A percentile compares a stretch with the other conserved stretches of the same genome.
These are phyloP conservation scores for Daldinia grandis DNA, from an alignment of 495 filamentous ascomycete species.

Conservation along the genomic window DNA sequence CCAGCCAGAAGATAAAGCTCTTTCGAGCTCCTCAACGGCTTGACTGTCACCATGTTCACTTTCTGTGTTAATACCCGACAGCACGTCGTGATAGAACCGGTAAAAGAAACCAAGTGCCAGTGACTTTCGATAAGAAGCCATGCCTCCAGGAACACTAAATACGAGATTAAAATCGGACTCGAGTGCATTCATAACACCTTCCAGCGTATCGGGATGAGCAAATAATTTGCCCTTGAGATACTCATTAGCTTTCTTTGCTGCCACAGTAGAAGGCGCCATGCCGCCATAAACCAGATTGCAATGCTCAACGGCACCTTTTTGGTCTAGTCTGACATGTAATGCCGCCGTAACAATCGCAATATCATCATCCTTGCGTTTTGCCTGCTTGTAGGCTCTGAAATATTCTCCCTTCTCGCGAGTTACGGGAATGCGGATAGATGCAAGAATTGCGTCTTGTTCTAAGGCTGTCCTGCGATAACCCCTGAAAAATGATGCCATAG, in stretches of 20 bases:
- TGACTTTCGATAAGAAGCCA: conserved; percentile 94
- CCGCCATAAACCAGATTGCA: conserved; percentile 86
- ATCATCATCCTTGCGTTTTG: conserved; percentile 96
- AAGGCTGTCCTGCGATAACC: conserved; percentile 89
- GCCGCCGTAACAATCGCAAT: conserved; percentile 94
- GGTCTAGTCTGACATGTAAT: conserved; percentile 72
- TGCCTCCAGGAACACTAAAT: conserved; percentile 91
- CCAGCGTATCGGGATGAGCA: conserved; percentile 80
- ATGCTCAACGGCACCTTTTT: conserved; percentile 70
- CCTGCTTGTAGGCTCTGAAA: conserved; percentile 87
- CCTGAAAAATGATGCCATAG: conserved; percentile 92
- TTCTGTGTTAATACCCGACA: conserved; percentile 55
- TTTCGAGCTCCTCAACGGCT: conserved; percentile 71
- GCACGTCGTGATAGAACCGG: conserved; percentile 79
- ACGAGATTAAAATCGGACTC: conserved; percentile 85
- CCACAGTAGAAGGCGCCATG: conserved; percentile 87
- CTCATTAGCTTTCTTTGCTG: conserved; percentile 76
- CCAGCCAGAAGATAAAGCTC: conserved; percentile 68
- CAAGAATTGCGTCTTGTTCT: conserved; percentile 82
- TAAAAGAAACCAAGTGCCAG: conserved; percentile 90
- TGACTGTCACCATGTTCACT: conserved; percentile 62
- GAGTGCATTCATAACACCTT: conserved; percentile 85
- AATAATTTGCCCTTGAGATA: conserved; percentile 80
- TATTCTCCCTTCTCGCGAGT: conserved; percentile 72
- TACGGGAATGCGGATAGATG: conserved; percentile 82